Percentiles rank a stretch among this genome's conserved stretches.
Conservation (phyloP, 2,329 filamentous ascomycete species). For the Paramyrothecium sp. region DNA sequence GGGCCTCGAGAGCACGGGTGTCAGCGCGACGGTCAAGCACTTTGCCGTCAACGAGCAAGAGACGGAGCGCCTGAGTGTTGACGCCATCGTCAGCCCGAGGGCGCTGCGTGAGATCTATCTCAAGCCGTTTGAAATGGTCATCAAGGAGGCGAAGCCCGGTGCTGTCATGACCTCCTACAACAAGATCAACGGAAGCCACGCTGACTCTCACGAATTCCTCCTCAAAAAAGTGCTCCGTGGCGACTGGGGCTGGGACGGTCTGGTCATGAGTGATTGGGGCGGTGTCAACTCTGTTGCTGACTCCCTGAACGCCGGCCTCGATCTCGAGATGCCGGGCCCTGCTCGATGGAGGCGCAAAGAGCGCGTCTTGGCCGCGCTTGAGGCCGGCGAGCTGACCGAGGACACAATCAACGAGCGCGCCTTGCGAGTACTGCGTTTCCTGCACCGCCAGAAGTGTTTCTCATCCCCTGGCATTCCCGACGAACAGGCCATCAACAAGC, state of each 20-base stretch:
- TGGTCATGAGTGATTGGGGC: background rate
- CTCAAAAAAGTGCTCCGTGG: background rate
- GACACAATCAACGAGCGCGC: background rate
- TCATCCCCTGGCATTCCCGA: background rate
- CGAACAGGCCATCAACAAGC: slow-evolving; percentile 11
- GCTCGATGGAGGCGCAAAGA: background rate
- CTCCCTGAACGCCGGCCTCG: background rate
- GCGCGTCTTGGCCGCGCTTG: background rate
- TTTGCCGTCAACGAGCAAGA: background rate
- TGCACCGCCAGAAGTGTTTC: background rate
- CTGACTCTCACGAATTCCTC: background rate
- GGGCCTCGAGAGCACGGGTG: slow-evolving; percentile 13
- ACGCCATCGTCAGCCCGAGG: background rate
- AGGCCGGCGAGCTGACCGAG: background rate
- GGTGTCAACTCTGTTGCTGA: background rate
- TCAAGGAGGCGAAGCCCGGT: background rate
- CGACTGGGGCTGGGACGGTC: background rate
- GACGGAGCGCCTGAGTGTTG: background rate
- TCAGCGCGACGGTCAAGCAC: slow-evolving; percentile 26
- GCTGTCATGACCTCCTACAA: slow-evolving; percentile 40
- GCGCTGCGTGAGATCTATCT: background rate
- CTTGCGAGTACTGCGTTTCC: background rate
- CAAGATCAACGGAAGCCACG: slow-evolving; percentile 32
- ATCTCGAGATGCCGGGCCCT: background rate
- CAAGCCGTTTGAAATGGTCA: background rate